A percentile compares a stretch with the other conserved stretches of the same genome.
Conservation (phyloP, 805 yeast genomes). For the Clavispora fructus region DNA sequence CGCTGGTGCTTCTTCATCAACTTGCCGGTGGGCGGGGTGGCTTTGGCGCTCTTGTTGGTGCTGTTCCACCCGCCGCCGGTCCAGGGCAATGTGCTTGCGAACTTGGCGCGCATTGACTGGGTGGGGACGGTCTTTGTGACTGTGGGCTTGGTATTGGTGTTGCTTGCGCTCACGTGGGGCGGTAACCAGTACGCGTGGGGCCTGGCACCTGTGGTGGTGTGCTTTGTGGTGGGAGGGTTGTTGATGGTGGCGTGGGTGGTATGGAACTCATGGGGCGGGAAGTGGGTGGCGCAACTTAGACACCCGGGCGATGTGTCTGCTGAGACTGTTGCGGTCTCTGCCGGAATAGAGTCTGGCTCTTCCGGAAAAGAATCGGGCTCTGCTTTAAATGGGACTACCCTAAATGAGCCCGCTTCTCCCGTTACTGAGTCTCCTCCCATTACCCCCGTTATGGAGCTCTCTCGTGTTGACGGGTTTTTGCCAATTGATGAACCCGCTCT, state of each 20-base stretch:
- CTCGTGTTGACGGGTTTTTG: too few relatives aligned
- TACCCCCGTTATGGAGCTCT: too few relatives aligned
- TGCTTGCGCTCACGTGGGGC: constrained; percentile 52
- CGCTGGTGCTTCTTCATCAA: constrained; percentile 74
- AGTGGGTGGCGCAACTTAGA: too few relatives aligned
- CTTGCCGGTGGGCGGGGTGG: constrained; percentile 58
- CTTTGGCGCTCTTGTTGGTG: constrained; percentile 31
- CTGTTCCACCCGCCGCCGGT: constrained; percentile 46
- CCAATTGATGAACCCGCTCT: too few relatives aligned
- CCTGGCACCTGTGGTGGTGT: constrained; percentile 47
- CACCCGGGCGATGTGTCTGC: too few relatives aligned
- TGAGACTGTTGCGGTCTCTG: too few relatives aligned
- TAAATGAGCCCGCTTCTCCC: too few relatives aligned
- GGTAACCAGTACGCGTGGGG: constrained; percentile 49
- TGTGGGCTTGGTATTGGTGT: constrained; percentile 39
- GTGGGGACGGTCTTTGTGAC: constrained; percentile 42
- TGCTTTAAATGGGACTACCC: too few relatives aligned
- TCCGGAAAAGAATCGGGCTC: too few relatives aligned
- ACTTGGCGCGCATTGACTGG: constrained; percentile 42
- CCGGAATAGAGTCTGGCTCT: too few relatives aligned
- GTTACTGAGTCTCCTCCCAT: too few relatives aligned
- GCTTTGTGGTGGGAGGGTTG: constrained; percentile 43
- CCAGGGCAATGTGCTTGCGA: constrained; percentile 30
- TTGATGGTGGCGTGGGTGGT: constrained; percentile 28
- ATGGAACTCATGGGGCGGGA: constrained; percentile 24